Conservation (phyloP, 371 early-diverging fungal genomes). For the Funneliformis caledonium region DNA sequence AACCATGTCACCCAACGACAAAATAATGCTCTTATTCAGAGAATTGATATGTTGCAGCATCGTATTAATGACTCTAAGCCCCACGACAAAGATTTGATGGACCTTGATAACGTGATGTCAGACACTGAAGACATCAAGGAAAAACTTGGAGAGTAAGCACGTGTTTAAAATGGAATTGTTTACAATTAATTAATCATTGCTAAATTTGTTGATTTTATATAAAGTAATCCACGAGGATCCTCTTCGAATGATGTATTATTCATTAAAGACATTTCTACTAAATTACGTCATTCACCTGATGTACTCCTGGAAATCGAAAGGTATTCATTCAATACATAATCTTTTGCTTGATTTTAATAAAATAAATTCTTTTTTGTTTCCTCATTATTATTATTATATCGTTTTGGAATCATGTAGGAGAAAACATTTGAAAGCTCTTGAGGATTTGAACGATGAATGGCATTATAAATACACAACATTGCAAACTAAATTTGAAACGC, state of each 20-base stretch:
- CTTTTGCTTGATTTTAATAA: background rate
- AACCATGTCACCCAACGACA: slow-evolving; percentile 4
- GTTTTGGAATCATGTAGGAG: background rate
- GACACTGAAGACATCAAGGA: background rate
- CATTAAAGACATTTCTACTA: background rate
- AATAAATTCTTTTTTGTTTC: background rate
- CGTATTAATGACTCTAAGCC: background rate
- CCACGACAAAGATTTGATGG: background rate
- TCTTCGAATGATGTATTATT: background rate
- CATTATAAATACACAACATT: background rate
- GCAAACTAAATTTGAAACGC: slow-evolving; percentile 9
- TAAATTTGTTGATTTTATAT: background rate
- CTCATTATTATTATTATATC: too few species aligned
- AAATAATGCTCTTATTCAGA: background rate
- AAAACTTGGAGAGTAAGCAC: background rate
- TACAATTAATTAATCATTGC: background rate
- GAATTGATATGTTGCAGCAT: background rate
- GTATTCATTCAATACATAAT: background rate
- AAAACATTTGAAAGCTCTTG: slow-evolving; percentile 3
- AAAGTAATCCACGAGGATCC: background rate
- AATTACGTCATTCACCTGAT: background rate
- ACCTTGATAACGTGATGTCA: background rate
- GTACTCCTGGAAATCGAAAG: background rate
- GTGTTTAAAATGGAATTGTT: background rate
- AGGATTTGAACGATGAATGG: background rate